Evolutionary conservation across 345 rosid species (phyloP), one percentile per base, ranked within the genome.

Genomic region (Gossypium australe): DNA sequence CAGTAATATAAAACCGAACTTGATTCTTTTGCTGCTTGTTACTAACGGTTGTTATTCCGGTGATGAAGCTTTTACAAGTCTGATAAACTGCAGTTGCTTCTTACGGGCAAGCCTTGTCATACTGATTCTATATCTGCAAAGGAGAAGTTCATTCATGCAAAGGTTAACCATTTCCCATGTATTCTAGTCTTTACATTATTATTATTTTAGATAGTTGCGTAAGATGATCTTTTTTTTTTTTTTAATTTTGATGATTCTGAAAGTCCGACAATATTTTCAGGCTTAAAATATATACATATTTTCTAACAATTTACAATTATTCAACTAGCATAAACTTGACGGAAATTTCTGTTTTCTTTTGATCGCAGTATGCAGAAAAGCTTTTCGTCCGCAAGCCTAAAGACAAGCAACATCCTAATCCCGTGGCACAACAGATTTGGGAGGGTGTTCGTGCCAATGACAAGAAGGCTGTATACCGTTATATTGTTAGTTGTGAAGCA

Each of bases 141-240:
- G 89, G 99, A 96, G 89, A 94, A 93, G 84, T 96, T 89, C 81
- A 96, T 96, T 70, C 99, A 93, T 81, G 94, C 97, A 51, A 96
- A 96, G 97, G 99, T 96, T 64, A 56, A 27, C 45, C 41, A n/a
- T 18, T 38, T 49, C 17, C 68, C 52, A 8, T 77, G 24, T 20
- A 49, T 16, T 59, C 18, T 69, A 55, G 52, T 82, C 53, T 84
- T 78, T 48, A 72, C 63, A 62, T 69, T 72, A 61, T n/a, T 48
- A 24, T 48, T 47, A 4, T 72, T 62, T 18, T 11, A 11, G 45
- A 24, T 73, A 52, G 17, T 73, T 67, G 56, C 18, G 2, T 47
- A 11, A 41, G 55, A 47, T 48, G 13, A 8, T 67, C 29, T 48
- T 48, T 11, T 48, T 12, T 10, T 20, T 20, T 9, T 2, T 47